phyloP scores from a whole-genome alignment of 106 monocot species.

The Allium fistulosum region DNA sequence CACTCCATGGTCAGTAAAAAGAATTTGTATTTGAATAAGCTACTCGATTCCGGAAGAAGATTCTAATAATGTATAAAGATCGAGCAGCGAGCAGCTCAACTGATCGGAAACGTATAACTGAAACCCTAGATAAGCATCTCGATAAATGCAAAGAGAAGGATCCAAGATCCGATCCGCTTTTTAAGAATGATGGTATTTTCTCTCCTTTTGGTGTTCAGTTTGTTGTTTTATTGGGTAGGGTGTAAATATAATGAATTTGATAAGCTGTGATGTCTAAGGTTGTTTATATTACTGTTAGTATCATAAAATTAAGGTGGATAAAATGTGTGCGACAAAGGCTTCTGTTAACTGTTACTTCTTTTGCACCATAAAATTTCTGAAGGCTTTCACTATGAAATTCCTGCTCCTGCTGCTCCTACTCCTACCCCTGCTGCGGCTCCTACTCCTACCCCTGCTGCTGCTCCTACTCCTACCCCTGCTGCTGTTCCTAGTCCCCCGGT shows the following conservation, averaged over 20 bases:
- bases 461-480: too few relatives aligned
- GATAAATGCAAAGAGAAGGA: conserved; percentile 48
- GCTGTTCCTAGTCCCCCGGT: too few relatives aligned
- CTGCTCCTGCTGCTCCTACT: too few relatives aligned
- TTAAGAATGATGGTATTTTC: conserved; percentile 14
- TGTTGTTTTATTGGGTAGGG: not conserved
- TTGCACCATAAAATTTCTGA: not conserved
- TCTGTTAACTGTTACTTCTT: not conserved
- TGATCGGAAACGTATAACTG: conserved; percentile 59
- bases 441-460: too few relatives aligned
- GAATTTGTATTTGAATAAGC: too few relatives aligned
- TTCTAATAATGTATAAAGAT: conserved; percentile 31
- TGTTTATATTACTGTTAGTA: not conserved
- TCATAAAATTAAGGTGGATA: not conserved
- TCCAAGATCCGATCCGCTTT: conserved; percentile 28
- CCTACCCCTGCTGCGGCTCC: too few relatives aligned
- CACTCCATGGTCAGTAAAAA: too few relatives aligned
- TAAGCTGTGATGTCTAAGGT: not conserved
- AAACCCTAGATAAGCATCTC: conserved; percentile 61
- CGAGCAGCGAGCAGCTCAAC: conserved; percentile 26
- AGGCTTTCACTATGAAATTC: too few relatives aligned
- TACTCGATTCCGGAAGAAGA: not conserved
- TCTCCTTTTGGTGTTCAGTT: not conserved
- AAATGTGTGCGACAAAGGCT: not conserved
- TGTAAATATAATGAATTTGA: not conserved